Evolutionary conservation across 1,284 basidiomycete species (phyloP), one percentile per base, ranked within the genome.

Genomic region (Phellinidium pouzarii): DNA sequence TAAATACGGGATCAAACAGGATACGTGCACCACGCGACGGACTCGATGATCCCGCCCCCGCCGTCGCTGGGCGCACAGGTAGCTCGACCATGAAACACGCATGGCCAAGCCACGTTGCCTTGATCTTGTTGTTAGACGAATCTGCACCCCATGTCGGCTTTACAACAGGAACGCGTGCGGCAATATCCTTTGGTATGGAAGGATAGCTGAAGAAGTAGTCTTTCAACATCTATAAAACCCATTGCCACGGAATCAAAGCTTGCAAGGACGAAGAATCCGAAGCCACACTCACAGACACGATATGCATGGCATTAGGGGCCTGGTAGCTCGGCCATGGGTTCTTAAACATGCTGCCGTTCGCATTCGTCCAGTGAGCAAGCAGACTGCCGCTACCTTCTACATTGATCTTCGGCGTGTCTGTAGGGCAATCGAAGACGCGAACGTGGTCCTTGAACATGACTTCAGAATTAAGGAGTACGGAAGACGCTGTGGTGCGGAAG

Each of bases 1-100:
- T 80, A 59, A 84, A 81, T 2, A 84, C 84, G 8, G 87, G 86
- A 61, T 89, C 86, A 58, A 85, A 84, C 11, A 89, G 66, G n/a
- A 88, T 71, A 17, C 82, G 71, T 3, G 79, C 67, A 1, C 86
- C 84, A 36, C 82, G 68, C 11, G 61, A 53, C 23, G 69, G 67
- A 41, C 62, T 67, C 38, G 50, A 57, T 43, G 54, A 29, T 12
- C 3, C 14, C n/a, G 34, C 38, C n/a, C 27, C 31, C 31, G 31
- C 31, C 31, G 6, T 11, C 31, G n/a, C n/a, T n/a, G 31, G 38
- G 4, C 56, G 63, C 20, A 74, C 65, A 1, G 82, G 85, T 36
- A 87, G 68, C 65, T 88, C 84, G 37, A 88, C 71, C 2, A 88
- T 66, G 64, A 82, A 86, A 58, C 79, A 83, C 0, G 87, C 87